Evolutionary conservation across 257 asterid genomes (phyloP), one percentile per base, ranked within the genome.

Genomic region (Petrea volubilis): DNA sequence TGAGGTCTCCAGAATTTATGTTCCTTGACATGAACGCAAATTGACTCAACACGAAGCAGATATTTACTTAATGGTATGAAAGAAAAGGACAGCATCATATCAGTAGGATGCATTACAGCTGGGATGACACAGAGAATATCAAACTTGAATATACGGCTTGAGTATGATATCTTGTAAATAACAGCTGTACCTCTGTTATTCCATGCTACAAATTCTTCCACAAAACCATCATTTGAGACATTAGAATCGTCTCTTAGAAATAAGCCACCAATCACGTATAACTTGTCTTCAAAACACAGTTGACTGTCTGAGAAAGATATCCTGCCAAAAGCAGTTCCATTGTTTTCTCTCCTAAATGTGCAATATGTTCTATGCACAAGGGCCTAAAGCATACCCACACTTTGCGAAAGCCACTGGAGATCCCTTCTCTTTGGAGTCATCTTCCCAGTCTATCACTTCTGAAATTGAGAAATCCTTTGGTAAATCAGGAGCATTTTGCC

Each of bases 1-100:
- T 68, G 80, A 71, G 99, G 97, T 80, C 85, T 85, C 92, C 99
- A 91, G 50, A 90, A 75, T 70, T 68, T 69, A 60, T 87, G 81
- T 79, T 85, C 85, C 60, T 83, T 80, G 66, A 50, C 78, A 72
- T 78, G 77, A 67, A 81, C 82, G 83, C 92, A 84, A 81, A 81
- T 59, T 23, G 98, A 92, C 82, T 87, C 90, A 70, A 88, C 69
- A 55, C 94, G 91, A 61, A 90, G 73, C 67, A 92, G 82, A 66
- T 64, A 75, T 51, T 77, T 80, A 66, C 72, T 43, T 56, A 90
- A 79, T 66, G 78, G 85, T 74, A 85, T 47, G 77, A 94, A 90
- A 60, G 77, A 81, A 68, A 90, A 56, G 62, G 90, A 84, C 51
- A 80, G 69, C 70, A 64, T 68, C 67, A 31, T 51, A 62, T 74